Evolutionary conservation across 2,329 filamentous ascomycete genomes (phyloP).

Genomic region (Diatrype stigma): DNA sequence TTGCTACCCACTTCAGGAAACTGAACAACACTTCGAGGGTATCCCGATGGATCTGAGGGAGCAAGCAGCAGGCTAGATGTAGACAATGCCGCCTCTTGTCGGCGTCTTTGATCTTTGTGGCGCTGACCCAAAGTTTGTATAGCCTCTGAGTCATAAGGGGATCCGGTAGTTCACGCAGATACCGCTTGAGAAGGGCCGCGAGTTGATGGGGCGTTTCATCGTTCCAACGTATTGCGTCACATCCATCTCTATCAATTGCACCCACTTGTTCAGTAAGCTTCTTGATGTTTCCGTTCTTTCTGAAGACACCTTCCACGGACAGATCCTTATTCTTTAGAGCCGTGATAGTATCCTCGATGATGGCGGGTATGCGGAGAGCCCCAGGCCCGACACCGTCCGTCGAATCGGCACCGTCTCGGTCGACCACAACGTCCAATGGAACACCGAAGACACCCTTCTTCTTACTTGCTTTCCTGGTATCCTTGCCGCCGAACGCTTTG

Average conservation of each 20-base stretch:
- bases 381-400: conserved; percentile 94
- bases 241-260: conserved; percentile 79
- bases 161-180: conserved; percentile 89
- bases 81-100: conserved; percentile 80
- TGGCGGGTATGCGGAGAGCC: conserved; percentile 81
- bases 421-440: conserved; percentile 80
- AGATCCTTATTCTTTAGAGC: conserved; percentile 99
- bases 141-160: conserved; percentile 93
- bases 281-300: conserved; percentile 98
- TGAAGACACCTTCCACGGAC: conserved; percentile 96
- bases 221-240: conserved; percentile 79
- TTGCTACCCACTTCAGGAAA: conserved; percentile 96
- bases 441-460: conserved; percentile 95
- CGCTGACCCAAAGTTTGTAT: conserved; percentile 83
- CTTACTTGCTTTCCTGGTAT: conserved; percentile 71
- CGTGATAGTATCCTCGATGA: conserved; percentile 90
- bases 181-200: conserved; percentile 90
- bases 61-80: conserved; percentile 84
- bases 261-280: conserved; percentile 83
- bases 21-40: conserved; percentile 92
- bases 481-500: conserved; percentile 83
- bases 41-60: conserved; percentile 90
- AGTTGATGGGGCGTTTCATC: conserved; percentile 90
- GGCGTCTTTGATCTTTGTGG: conserved; percentile 80
- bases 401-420: conserved; percentile 93